Evolutionary conservation across 495 filamentous ascomycete species (phyloP).

Genomic region (Neurospora sp.): DNA sequence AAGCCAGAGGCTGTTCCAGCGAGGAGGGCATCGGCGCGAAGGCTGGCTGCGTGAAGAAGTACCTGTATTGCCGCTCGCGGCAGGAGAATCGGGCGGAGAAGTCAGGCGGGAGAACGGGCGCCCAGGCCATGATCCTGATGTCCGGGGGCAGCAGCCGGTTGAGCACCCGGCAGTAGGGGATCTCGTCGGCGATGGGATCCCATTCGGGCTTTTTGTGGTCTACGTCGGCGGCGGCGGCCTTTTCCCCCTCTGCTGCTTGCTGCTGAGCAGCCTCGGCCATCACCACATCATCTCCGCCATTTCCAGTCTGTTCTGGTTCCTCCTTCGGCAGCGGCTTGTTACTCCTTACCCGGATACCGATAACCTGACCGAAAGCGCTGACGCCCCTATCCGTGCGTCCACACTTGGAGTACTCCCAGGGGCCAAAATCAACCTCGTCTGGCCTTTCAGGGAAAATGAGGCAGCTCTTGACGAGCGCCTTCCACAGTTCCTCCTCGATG

Average conservation of each 20-base stretch:
- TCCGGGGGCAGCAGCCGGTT: constrained; percentile 83
- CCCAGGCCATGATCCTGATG: constrained; percentile 88
- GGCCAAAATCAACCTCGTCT: constrained; percentile 56
- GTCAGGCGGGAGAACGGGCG: constrained; percentile 60
- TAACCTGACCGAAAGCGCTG: constrained; percentile 93
- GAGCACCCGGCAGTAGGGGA: constrained; percentile 68
- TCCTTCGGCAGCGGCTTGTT: constrained; percentile 44
- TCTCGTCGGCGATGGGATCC: constrained; percentile 68
- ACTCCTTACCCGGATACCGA: constrained; percentile 72
- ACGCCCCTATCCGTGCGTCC: constrained; percentile 88
- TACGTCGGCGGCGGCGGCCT: background rate
- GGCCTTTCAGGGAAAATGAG: constrained; percentile 63
- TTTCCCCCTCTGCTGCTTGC: background rate
- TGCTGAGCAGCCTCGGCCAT: background rate
- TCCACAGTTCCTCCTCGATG: constrained; percentile 87
- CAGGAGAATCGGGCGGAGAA: constrained; percentile 95
- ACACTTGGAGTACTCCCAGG: constrained; percentile 84
- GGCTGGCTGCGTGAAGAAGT: constrained; percentile 94
- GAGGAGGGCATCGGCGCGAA: constrained; percentile 49
- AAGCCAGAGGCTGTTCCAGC: constrained; percentile 11
- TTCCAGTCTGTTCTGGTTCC: background rate
- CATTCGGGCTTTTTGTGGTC: constrained; percentile 34
- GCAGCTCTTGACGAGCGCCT: constrained; percentile 67
- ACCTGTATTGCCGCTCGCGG: constrained; percentile 76
- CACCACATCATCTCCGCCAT: background rate